Conservation (phyloP, 768 basidiomycete genomes). For the Termitomyces sp. region DNA sequence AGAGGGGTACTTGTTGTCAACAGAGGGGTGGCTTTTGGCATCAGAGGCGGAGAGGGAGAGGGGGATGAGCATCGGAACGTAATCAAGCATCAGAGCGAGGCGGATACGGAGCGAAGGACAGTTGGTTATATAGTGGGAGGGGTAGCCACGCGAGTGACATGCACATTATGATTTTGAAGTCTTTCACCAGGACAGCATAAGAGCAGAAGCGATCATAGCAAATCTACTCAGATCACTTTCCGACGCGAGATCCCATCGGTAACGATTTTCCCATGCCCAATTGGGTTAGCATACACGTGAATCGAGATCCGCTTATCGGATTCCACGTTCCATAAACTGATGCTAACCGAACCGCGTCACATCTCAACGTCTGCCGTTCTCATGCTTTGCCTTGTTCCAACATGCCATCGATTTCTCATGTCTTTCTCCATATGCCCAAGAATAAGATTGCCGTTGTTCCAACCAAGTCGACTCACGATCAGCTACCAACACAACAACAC, state of each 20-base stretch:
- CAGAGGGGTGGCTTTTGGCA: constrained; percentile 19
- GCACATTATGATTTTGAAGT: constrained; percentile 27
- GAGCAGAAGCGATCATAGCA: constrained; percentile 17
- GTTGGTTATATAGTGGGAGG: constrained; percentile 17
- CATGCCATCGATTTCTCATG: constrained; percentile 17
- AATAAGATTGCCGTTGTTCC: constrained; percentile 15
- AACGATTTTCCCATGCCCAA: constrained; percentile 26
- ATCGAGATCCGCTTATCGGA: constrained; percentile 27
- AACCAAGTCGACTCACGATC: constrained; percentile 8
- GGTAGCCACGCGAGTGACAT: constrained; percentile 19
- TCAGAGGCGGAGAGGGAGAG: constrained; percentile 16
- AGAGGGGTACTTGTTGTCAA: constrained; percentile 30
- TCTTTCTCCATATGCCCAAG: constrained; percentile 18
- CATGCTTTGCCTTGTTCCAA: constrained; percentile 17
- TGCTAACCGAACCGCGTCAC: constrained; percentile 13
- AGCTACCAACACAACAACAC: constrained; percentile 14
- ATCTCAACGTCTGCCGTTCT: constrained; percentile 15
- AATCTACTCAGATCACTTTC: constrained; percentile 12
- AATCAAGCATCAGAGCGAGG: constrained; percentile 23
- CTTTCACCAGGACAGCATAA: constrained; percentile 18
- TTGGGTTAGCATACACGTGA: constrained; percentile 21
- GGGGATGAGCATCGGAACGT: constrained; percentile 19
- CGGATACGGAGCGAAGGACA: constrained; percentile 16
- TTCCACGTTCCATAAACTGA: constrained; percentile 15
- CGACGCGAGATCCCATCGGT: constrained; percentile 22